Conservation (phyloP, 164 flowering plant species). For the Paratinospora sagittata region DNA sequence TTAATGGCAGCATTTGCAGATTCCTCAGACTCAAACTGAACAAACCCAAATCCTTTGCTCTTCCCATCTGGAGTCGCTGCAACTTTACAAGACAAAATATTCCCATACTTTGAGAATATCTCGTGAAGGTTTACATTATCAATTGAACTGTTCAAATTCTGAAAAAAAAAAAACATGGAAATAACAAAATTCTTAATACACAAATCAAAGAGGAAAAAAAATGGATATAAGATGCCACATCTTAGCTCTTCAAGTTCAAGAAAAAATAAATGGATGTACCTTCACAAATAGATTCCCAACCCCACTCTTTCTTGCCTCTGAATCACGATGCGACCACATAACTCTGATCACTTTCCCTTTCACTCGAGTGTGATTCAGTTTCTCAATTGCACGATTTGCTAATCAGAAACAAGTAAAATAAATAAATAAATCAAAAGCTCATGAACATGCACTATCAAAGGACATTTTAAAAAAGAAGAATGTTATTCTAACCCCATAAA, state of each 20-base stretch:
- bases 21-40: conserved; percentile 70
- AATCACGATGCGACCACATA: conserved; percentile 65
- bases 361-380: conserved; percentile 47
- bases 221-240: background rate
- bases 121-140: conserved; percentile 53
- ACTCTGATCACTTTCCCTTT: conserved; percentile 68
- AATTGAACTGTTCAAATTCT: conserved; percentile 65
- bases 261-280: conserved; percentile 28
- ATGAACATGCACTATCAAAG: too few species aligned
- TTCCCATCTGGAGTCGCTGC: conserved; percentile 62
- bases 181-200: background rate
- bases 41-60: conserved; percentile 87
- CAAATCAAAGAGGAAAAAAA: background rate
- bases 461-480: too few species aligned
- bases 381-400: conserved; percentile 67
- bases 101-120: conserved; percentile 59
- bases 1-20: conserved; percentile 69
- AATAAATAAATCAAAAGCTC: background rate
- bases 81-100: conserved; percentile 74
- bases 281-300: conserved; percentile 80
- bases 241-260: background rate
- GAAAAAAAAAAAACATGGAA: conserved; percentile 19
- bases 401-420: conserved; percentile 8
- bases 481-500: too few species aligned
- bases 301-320: conserved; percentile 69